Base-by-base conservation (phyloP, 2,329 filamentous ascomycete genomes). In the Fusarium acutatum region DNA sequence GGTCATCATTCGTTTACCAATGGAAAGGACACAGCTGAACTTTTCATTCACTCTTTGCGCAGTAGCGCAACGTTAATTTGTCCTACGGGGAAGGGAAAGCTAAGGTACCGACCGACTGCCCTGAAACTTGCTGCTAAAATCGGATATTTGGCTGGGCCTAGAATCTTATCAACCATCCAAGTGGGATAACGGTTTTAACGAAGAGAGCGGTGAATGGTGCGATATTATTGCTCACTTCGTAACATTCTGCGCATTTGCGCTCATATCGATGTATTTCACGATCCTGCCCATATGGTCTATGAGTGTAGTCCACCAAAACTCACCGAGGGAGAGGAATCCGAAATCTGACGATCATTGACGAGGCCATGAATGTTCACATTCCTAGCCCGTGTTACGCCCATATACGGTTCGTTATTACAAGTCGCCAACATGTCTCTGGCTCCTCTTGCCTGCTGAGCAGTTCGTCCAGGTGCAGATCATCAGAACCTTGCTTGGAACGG, bases 181-280 rank as follows among this genome's bases (percentile, higher is more conserved):
- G 40, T 40, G 65, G 60, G 54, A 69, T 50, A 26, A 52, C 26
- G 24, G 47, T 38, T 53, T 53, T 38, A 14, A 57, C n/a, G 6
- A 34, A 35, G 52, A 35, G 49, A 66, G 70, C 65, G 70, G 70
- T 71, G 69, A 71, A 72, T 57, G 38, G 50, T n/a, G 37, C 46
- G n/a, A 47, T 49, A 52, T 57, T 28, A 46, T 66, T 56, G 26
- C 58, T 57, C 65, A 47, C 47, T 44, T 59, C 59, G 40, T 70
- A 30, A 40, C 50, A 54, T 65, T 60, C 28, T 64, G 47, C 60
- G 50, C 52, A 43, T 59, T 65, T 70, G 60, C 66, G 60, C 35
- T 49, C 34, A 34, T 35, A 59, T 59, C 24, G 32, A 50, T n/a
- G n/a, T 34, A n/a, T 18, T 50, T 37, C 35, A 38, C 41, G n/a